These are phyloP conservation scores for Arachis hypogaea DNA, from an alignment of 306 rosid genomes.

Conservation along the genomic window DNA sequence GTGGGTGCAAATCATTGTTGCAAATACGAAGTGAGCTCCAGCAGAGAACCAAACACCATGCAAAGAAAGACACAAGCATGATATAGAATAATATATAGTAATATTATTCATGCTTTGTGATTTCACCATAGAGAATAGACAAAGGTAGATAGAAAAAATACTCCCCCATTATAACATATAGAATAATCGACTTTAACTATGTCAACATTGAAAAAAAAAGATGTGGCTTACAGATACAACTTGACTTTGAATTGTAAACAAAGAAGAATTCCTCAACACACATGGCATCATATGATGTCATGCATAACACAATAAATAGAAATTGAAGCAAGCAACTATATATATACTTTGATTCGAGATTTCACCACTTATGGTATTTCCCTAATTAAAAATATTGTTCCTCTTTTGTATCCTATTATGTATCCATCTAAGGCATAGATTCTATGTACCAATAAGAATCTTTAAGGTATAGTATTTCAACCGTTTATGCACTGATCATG, in stretches of 20 bases:
- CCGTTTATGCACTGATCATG: not conserved
- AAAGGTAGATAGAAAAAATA: too few species aligned
- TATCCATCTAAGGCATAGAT: slow-evolving; percentile 1
- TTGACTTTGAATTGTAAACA: slow-evolving; percentile 21
- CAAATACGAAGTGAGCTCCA: too few species aligned
- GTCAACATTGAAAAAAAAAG: too few species aligned
- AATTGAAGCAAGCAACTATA: not conserved
- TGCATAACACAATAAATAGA: slow-evolving; percentile 19
- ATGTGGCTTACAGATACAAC: not conserved
- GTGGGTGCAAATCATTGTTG: too few species aligned
- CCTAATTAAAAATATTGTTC: too few species aligned
- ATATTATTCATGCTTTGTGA: too few species aligned
- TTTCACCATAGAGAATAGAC: too few species aligned
- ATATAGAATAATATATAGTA: too few species aligned
- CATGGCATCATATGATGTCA: slow-evolving; percentile 26
- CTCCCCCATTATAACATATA: too few species aligned
- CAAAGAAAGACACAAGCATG: too few species aligned
- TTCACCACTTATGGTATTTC: not conserved
- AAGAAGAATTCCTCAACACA: slow-evolving; percentile 21
- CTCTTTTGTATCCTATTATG: not conserved
- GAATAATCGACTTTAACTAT: too few species aligned
- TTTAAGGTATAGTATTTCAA: not conserved
- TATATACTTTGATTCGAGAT: slow-evolving; percentile 21
- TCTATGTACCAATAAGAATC: slow-evolving; percentile 9
- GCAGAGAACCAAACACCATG: too few species aligned